Base-by-base conservation (phyloP, 2,329 filamentous ascomycete genomes). In the Gaeumannomyces tritici region DNA sequence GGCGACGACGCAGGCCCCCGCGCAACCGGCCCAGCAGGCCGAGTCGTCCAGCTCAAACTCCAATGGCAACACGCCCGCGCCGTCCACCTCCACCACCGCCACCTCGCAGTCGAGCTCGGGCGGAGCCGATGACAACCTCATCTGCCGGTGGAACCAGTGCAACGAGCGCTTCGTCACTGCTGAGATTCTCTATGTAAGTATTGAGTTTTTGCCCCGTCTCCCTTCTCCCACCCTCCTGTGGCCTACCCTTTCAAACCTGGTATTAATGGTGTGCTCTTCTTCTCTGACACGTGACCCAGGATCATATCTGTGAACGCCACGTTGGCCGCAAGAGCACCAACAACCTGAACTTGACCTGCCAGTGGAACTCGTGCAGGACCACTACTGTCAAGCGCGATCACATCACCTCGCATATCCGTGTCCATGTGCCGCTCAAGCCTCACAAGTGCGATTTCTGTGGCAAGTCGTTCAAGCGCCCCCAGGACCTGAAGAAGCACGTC, bases 361-460 rank as follows among this genome's bases (percentile, higher is more conserved):
- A 96, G 74, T 99, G 95, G 95, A 95, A 93, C 70, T 89, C 89
- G 67, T 99, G 95, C 80, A 88, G 92, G 66, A 98, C 93, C 27
- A 97, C 93, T 59, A 98, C 93, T 2, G 93, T 98, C 74, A 98
- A 99, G 83, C 91, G 95, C 71, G 95, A 98, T 72, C 95, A 99
- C 79, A 99, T 99, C 77, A 99, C 95, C 60, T 98, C 95, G 60
- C 95, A 99, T 77, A 97, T 99, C 70, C 91, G 95, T 67, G 95
- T 98, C 62, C 95, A 99, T 75, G 93, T 99, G n/a, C 95, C 95
- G 1, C 81, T 99, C 65, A 99, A 99, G 83, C 95, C 95, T 68
- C 95, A 99, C 81, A 98, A 97, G 78, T 99, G 95, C 76, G 93
- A 97, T 73, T 96, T 97, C 78, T 99, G 95, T 73, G 91, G 91